A percentile compares a stretch with the other conserved stretches of the same genome.
These are phyloP conservation scores for Apiotrichum siamense DNA, from an alignment of 1,284 basidiomycete species.

Conservation along the genomic window DNA sequence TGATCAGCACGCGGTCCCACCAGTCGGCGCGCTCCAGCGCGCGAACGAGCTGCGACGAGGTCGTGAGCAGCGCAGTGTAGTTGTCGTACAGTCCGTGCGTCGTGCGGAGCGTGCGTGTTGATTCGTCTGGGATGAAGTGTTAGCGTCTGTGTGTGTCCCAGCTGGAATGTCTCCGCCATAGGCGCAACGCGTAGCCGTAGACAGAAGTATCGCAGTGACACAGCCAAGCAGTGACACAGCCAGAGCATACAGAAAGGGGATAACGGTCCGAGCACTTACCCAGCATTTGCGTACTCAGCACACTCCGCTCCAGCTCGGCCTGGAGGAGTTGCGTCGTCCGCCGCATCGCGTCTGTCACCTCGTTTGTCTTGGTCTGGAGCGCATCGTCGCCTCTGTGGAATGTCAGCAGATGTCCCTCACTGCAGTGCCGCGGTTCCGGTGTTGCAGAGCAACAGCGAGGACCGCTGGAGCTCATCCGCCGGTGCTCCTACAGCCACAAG, in stretches of 20 bases:
- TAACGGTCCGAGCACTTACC: slow-evolving; percentile 58
- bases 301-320: slow-evolving; percentile 79
- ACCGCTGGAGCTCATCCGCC: too few species aligned
- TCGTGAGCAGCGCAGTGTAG: slow-evolving; percentile 64
- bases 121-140: slow-evolving; percentile 58
- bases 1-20: slow-evolving; percentile 79
- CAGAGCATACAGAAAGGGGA: neutral
- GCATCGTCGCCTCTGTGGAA: slow-evolving; percentile 64
- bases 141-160: neutral
- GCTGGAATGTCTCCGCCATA: too few species aligned
- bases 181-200: too few species aligned
- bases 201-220: too few species aligned
- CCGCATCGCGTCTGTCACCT: slow-evolving; percentile 78
- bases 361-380: slow-evolving; percentile 76
- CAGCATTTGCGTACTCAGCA: slow-evolving; percentile 75
- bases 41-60: slow-evolving; percentile 74
- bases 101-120: slow-evolving; percentile 65
- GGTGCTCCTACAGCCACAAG: neutral
- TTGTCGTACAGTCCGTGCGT: slow-evolving; percentile 73
- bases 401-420: neutral
- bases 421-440: too few species aligned
- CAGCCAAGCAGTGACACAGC: too few species aligned
- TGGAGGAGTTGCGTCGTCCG: slow-evolving; percentile 81
- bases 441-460: too few species aligned
- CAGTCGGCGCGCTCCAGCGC: slow-evolving; percentile 81